A percentile compares a stretch with the other conserved stretches of the same genome.
Evolutionary conservation across 495 filamentous ascomycete species (phyloP).

Genomic region (Hyaloscypha finlandica): DNA sequence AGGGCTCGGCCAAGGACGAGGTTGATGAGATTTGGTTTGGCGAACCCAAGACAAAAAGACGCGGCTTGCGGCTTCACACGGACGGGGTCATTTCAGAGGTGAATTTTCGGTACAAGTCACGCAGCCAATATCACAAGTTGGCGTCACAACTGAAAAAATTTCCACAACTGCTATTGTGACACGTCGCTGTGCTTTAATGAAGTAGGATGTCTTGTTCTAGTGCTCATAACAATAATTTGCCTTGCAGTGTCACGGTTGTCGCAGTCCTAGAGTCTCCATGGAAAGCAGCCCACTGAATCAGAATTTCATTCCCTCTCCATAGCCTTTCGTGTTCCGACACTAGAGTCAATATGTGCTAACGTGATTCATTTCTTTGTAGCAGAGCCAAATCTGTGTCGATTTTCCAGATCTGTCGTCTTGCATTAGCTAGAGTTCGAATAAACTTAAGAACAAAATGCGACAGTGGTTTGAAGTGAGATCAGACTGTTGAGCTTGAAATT

Average conservation of each 20-base stretch:
- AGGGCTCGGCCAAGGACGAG: not conserved
- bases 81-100: not conserved
- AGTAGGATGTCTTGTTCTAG: not conserved
- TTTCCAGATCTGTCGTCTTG: slow-evolving; percentile 1
- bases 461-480: slow-evolving; percentile 31
- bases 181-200: slow-evolving; percentile 5
- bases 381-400: not conserved
- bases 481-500: slow-evolving; percentile 66
- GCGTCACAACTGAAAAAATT: not conserved
- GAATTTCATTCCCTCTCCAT: too few species aligned
- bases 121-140: slow-evolving; percentile 12
- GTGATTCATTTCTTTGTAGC: not conserved
- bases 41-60: not conserved
- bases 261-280: not conserved
- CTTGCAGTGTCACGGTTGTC: not conserved
- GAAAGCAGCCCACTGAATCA: too few species aligned
- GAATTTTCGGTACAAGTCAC: slow-evolving; percentile 1
- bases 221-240: not conserved
- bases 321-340: too few species aligned
- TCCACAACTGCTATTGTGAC: slow-evolving; percentile 3
- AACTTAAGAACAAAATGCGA: not conserved
- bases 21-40: not conserved
- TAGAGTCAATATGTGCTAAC: not conserved
- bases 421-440: slow-evolving; percentile 4
- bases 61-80: not conserved